These are phyloP conservation scores for Oryza meridionalis DNA, from an alignment of 176 grass and related monocot genomes.

Conservation along the genomic window DNA sequence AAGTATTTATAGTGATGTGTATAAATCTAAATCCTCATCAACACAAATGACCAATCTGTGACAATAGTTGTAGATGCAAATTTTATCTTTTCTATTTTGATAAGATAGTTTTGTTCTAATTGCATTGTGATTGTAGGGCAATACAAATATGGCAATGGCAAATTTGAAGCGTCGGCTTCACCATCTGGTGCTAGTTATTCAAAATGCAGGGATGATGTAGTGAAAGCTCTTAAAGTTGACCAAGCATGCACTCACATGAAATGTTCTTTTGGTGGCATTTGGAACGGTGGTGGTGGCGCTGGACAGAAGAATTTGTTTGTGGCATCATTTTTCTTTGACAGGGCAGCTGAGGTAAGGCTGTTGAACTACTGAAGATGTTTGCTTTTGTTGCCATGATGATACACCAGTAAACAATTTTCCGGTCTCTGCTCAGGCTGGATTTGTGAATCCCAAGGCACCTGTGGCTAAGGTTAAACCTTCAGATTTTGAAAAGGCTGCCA, in stretches of 20 bases:
- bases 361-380: background rate
- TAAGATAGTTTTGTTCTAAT: background rate
- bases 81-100: background rate
- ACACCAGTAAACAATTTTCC: background rate
- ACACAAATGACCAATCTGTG: background rate
- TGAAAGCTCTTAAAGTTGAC: constrained; percentile 78
- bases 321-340: constrained; percentile 97
- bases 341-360: constrained; percentile 84
- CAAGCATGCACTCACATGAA: constrained; percentile 94
- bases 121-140: constrained; percentile 47
- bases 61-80: background rate
- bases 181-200: constrained; percentile 74
- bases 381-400: background rate
- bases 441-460: constrained; percentile 69
- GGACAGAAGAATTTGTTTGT: constrained; percentile 98
- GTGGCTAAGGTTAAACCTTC: constrained; percentile 75
- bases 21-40: background rate
- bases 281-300: constrained; percentile 96
- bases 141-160: constrained; percentile 55
- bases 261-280: constrained; percentile 95
- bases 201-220: constrained; percentile 72
- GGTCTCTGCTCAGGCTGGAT: constrained; percentile 70
- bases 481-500: constrained; percentile 80
- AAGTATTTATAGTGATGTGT: background rate
- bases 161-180: constrained; percentile 74